Base-by-base conservation (phyloP, 805 yeast genomes). In the Sugiyamaella smithiae region DNA sequence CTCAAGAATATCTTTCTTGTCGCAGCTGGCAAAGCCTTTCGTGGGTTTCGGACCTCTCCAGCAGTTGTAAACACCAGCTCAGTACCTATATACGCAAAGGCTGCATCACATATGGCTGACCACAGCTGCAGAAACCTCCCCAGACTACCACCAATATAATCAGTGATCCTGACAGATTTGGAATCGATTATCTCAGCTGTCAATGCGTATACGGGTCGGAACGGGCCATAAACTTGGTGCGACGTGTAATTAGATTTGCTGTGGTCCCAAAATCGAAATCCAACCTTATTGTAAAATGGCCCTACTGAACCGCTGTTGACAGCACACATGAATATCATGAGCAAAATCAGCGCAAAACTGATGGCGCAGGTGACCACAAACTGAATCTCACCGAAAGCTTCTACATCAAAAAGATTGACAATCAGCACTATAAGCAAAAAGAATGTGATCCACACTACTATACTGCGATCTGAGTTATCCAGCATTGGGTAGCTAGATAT, bases 61-160 rank as follows among this genome's bases (percentile, higher is more conserved):
- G 91, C 88, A 2, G 93, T 91, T 47, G 86, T 79, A 54, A 86
- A 81, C 9, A 88, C 90, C 63, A 84, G 81, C 57, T 87, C 95
- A 1, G 89, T 84, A 0, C 95, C 95, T 43, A 85, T 80, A 59
- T 82, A 87, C 0, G 95, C 85, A 64, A 83, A 87, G 0, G 88
- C 73, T 0, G 89, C 81, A 17, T 82, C 78, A 41, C 81, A 66
- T 6, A 82, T 67, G 1, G 88, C 87, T 1, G 81, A 76, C 29
- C 83, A 48, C 6, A 85, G 64, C 51, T 60, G 64, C 29, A 60
- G 24, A 46, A 60, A 59, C 19, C 61, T 38, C 0, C 64, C 68
- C 0, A 90, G 88, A 3, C 66, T 64, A 61, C 85, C 91, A n/a
- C 51, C 53, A 16, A 58, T 51, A 5, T 51, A 48, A 14, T 38